Evolutionary conservation across 2,329 filamentous ascomycete genomes (phyloP).

Genomic region (Rutstroemia sp.): DNA sequence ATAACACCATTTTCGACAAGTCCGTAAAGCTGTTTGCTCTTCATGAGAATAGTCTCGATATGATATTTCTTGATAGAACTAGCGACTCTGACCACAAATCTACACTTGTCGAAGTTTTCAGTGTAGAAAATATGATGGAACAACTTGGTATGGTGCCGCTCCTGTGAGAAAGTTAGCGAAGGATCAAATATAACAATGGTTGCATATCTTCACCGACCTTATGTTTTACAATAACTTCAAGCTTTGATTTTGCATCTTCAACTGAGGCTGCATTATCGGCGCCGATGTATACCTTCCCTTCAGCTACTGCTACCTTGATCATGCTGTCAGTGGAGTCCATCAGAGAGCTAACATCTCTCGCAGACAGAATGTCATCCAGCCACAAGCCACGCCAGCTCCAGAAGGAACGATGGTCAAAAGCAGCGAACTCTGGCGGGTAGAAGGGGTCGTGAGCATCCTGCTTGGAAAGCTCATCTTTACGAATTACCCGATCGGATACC

Average conservation of each 20-base stretch:
- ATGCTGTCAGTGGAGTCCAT: neutral
- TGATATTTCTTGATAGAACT: constrained; percentile 16
- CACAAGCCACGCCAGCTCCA: neutral
- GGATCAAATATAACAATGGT: too few relatives aligned
- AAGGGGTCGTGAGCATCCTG: constrained; percentile 3
- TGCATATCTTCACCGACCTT: constrained; percentile 13
- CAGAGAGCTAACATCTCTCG: constrained; percentile 4
- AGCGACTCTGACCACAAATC: constrained; percentile 16
- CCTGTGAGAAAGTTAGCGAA: neutral
- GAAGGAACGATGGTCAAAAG: neutral
- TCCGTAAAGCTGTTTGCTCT: constrained; percentile 8
- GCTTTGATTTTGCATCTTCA: constrained; percentile 17
- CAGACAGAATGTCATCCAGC: neutral
- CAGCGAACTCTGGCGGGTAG: neutral
- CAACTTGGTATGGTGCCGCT: neutral
- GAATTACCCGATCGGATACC: neutral
- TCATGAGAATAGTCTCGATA: constrained; percentile 24
- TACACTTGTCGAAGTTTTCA: constrained; percentile 17
- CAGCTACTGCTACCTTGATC: constrained; percentile 11
- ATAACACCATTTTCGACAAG: constrained; percentile 13
- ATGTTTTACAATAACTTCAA: constrained; percentile 22
- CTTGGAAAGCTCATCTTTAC: constrained; percentile 3
- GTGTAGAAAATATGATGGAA: constrained; percentile 21
- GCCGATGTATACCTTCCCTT: constrained; percentile 17
- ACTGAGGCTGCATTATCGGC: constrained; percentile 8